These are phyloP conservation scores for Ophidiomyces ophidiicola DNA, from an alignment of 2,329 filamentous ascomycete genomes.

Conservation along the genomic window DNA sequence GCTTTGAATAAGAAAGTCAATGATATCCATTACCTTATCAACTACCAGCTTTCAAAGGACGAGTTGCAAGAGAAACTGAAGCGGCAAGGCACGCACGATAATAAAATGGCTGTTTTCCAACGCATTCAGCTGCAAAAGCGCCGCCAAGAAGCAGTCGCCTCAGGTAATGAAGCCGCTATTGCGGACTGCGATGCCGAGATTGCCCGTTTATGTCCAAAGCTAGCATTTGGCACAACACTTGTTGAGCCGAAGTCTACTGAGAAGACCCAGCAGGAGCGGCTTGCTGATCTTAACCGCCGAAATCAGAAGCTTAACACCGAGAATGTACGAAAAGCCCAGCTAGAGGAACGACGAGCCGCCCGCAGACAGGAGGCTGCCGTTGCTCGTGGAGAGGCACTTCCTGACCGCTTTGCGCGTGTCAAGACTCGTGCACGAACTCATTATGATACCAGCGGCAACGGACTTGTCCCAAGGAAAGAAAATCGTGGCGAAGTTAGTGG, in stretches of 20 bases:
- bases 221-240: slow-evolving; percentile 59
- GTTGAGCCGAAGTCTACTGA: slow-evolving; percentile 45
- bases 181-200: slow-evolving; percentile 40
- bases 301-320: slow-evolving; percentile 80
- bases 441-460: slow-evolving; percentile 47
- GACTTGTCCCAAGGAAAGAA: slow-evolving; percentile 29
- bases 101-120: slow-evolving; percentile 54
- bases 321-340: slow-evolving; percentile 77
- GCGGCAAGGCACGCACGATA: slow-evolving; percentile 55
- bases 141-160: slow-evolving; percentile 53
- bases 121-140: slow-evolving; percentile 54
- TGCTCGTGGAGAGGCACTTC: slow-evolving; percentile 50
- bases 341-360: slow-evolving; percentile 59
- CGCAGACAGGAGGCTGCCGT: slow-evolving; percentile 50
- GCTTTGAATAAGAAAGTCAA: slow-evolving; percentile 59
- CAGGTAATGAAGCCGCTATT: slow-evolving; percentile 49
- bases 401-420: slow-evolving; percentile 46
- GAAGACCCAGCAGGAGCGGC: slow-evolving; percentile 61
- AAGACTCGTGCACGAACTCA: slow-evolving; percentile 57
- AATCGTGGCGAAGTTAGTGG: slow-evolving; percentile 38
- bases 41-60: slow-evolving; percentile 67
- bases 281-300: slow-evolving; percentile 69
- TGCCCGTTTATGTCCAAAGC: slow-evolving; percentile 44
- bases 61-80: slow-evolving; percentile 71
- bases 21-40: slow-evolving; percentile 67